phyloP scores from a whole-genome alignment of 164 flowering plant genomes.

The Vitis amurensis region DNA sequence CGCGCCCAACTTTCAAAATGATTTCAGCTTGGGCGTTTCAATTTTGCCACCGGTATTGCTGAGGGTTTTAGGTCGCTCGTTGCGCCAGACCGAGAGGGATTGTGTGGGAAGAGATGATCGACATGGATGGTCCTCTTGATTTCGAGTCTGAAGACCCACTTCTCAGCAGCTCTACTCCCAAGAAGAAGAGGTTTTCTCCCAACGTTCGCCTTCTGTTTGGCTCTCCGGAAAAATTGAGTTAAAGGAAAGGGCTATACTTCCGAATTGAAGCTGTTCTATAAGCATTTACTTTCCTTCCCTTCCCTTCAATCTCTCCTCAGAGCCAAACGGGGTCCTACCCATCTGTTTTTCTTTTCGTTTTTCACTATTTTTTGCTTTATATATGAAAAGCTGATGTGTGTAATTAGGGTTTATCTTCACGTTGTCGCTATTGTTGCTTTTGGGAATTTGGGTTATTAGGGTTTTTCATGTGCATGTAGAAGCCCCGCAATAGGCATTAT shows the following conservation, averaged over 20 bases:
- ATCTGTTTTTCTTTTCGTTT: not conserved
- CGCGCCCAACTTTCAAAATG: not conserved
- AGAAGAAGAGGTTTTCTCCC: conserved; percentile 33
- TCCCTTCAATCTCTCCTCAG: no score
- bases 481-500: not conserved
- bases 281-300: no score
- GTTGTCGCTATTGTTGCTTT: not conserved
- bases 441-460: conserved; percentile 2
- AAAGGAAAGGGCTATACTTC: no score
- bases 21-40: not conserved
- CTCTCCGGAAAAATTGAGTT: no score
- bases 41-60: not conserved
- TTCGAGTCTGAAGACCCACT: conserved; percentile 48
- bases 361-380: not conserved
- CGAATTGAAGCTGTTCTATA: no score
- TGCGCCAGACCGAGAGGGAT: not conserved
- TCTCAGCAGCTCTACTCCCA: conserved; percentile 9
- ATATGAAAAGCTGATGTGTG: not conserved
- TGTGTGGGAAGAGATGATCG: conserved; percentile 12
- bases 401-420: conserved; percentile 7
- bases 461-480: not conserved
- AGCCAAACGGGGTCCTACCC: no score
- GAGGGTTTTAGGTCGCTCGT: no score
- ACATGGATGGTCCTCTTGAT: conserved; percentile 42
- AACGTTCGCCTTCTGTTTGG: no score